Base-by-base conservation (phyloP, 495 filamentous ascomycete genomes). In the Aspergillus egyptiacus region DNA sequence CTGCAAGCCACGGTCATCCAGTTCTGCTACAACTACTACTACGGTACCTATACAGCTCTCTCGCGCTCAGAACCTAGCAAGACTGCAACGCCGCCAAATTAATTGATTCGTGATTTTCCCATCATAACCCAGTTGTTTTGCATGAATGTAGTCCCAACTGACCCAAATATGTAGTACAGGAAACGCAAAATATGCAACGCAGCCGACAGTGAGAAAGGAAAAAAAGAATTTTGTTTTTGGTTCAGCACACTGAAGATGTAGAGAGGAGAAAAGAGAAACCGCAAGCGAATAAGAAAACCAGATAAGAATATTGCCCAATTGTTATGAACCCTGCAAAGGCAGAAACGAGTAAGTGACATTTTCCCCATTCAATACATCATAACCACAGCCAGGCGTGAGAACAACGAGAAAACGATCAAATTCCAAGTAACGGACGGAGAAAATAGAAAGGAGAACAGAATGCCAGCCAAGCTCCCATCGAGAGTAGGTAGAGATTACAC, bases 401-500 rank as follows among this genome's bases (percentile, higher is more conserved):
- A 46, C 47, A 54, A 46, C 36, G 32, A 41, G 23, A 43, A 44
- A 43, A 44, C 33, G 40, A 39, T 48, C 41, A 31, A 48, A 51
- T 35, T 41, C 36, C 34, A 46, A 46, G 36, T 18, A 25, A 33
- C 25, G 22, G 20, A 44, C n/a, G 8, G 9, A 44, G 38, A 25
- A 38, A 48, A 46, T 24, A 36, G 51, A 34, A 18, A 37, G 23
- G 43, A 35, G 41, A 54, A 53, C 58, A 56, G 36, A 51, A 50
- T 62, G 50, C 67, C 67, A 71, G 61, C 69, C 69, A 70, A 70
- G 65, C 62, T 73, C 68, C 66, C 65, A 61, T 57, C 57, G 61
- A 67, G 66, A 70, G 69, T 66, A 72, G 62, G 69, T 66, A 72
- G 62, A 67, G 65, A 70, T 70, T 73, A 73, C 68, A 72, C 68